Conservation (phyloP, 2,329 filamentous ascomycete genomes). For the Beauveria bassiana region DNA sequence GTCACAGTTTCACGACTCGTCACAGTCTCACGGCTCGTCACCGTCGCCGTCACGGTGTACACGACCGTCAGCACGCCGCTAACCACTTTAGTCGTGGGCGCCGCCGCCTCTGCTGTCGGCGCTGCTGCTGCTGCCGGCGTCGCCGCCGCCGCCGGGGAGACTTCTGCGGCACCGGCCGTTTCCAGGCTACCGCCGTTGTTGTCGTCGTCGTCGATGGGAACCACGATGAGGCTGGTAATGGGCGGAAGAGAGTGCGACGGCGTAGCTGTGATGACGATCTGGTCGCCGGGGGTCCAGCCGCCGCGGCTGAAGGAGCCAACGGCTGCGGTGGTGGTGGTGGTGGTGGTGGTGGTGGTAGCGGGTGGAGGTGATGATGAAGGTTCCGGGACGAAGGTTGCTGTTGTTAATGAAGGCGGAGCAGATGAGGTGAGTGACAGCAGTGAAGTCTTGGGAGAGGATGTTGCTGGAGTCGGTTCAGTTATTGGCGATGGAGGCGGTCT, state of each 20-base stretch:
- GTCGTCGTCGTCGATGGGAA: not conserved
- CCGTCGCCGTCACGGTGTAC: conserved; percentile 28
- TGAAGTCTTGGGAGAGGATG: no score
- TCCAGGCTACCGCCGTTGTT: not conserved
- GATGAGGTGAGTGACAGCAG: no score
- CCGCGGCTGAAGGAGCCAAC: not conserved
- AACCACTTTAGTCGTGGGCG: conserved; percentile 18
- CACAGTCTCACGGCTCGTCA: conserved; percentile 22
- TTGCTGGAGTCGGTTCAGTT: not conserved
- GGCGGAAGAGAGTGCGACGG: not conserved
- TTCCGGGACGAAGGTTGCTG: not conserved
- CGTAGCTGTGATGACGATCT: conserved; percentile 15
- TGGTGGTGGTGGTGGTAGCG: no score
- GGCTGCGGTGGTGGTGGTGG: not conserved
- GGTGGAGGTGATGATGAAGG: not conserved
- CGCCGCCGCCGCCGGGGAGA: no score
- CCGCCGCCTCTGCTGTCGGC: not conserved
- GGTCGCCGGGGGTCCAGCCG: not conserved
- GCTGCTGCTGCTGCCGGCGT: not conserved
- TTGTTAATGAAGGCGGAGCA: no score
- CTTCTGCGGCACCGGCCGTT: not conserved
- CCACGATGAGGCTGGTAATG: not conserved
- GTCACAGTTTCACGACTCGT: conserved; percentile 19
- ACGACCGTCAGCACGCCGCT: conserved; percentile 28
- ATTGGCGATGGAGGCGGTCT: not conserved